phyloP scores from a whole-genome alignment of 2,329 filamentous ascomycete genomes.

The Aspergillus persii region DNA sequence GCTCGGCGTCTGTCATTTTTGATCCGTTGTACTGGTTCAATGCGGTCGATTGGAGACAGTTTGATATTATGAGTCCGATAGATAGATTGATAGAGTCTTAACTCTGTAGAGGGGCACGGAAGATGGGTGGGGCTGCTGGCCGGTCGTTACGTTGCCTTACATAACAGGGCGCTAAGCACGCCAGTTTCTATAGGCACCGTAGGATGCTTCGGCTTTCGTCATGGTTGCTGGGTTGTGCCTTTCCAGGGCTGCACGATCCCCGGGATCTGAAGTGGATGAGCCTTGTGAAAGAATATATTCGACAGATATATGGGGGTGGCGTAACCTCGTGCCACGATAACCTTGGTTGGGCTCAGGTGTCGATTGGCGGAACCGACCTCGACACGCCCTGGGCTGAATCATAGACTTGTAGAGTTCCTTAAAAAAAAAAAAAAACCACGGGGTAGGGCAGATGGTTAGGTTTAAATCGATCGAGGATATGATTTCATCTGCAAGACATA shows the following conservation, averaged over 20 bases:
- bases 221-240: neutral
- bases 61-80: neutral
- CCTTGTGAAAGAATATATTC: neutral
- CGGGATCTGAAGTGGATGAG: neutral
- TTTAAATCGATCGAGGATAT: neutral
- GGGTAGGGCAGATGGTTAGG: neutral
- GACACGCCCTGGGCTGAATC: neutral
- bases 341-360: neutral
- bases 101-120: neutral
- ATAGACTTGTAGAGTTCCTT: neutral
- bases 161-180: neutral
- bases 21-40: neutral
- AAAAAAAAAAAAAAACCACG: neutral
- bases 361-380: neutral
- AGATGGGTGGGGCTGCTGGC: neutral
- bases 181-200: neutral
- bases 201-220: neutral
- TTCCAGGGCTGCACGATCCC: no score
- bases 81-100: no score
- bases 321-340: neutral
- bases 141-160: neutral
- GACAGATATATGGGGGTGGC: neutral
- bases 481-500: neutral
- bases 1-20: slow-evolving; percentile 24
- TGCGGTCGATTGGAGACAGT: neutral